Percentiles rank a stretch among this genome's conserved stretches.
These are phyloP conservation scores for Papiliotrema terrestris DNA, from an alignment of 1,284 basidiomycete species.

Conservation along the genomic window DNA sequence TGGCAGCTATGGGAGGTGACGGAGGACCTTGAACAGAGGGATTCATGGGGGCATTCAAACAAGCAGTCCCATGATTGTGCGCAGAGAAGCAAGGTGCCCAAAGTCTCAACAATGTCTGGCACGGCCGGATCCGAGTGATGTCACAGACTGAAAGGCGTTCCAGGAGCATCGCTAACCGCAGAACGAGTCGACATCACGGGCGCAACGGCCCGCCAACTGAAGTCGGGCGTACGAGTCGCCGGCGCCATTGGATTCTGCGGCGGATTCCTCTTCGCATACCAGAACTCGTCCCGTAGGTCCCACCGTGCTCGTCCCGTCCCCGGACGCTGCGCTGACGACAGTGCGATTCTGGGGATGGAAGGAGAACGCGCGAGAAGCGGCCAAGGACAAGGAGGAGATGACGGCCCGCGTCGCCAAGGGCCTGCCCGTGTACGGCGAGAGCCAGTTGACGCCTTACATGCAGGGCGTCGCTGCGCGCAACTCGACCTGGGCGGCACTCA, in stretches of 20 bases:
- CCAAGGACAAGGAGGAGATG: slow-evolving; percentile 71
- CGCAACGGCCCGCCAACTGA: slow-evolving; percentile 9
- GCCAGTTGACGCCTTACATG: slow-evolving; percentile 77
- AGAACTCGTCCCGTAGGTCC: slow-evolving; percentile 73
- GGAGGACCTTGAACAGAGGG: neutral
- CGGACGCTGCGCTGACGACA: slow-evolving; percentile 38
- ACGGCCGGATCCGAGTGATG: no score
- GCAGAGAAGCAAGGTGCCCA: no score
- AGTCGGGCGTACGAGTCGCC: slow-evolving; percentile 47
- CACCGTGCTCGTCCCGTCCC: neutral
- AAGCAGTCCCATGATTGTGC: no score
- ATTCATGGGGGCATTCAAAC: no score
- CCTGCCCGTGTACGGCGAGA: slow-evolving; percentile 78
- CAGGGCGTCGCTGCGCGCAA: slow-evolving; percentile 86
- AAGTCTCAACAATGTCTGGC: no score
- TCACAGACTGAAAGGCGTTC: neutral
- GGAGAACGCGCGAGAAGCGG: slow-evolving; percentile 82
- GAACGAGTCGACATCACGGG: slow-evolving; percentile 22
- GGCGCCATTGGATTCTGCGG: slow-evolving; percentile 69
- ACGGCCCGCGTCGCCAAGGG: slow-evolving; percentile 66
- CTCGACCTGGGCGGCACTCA: slow-evolving; percentile 87
- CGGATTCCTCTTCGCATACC: slow-evolving; percentile 92
- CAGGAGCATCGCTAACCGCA: neutral
- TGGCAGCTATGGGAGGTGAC: neutral
- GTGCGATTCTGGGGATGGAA: slow-evolving; percentile 96